Base-by-base conservation (phyloP, 2,329 filamentous ascomycete genomes). In the Talaromyces piceae region DNA sequence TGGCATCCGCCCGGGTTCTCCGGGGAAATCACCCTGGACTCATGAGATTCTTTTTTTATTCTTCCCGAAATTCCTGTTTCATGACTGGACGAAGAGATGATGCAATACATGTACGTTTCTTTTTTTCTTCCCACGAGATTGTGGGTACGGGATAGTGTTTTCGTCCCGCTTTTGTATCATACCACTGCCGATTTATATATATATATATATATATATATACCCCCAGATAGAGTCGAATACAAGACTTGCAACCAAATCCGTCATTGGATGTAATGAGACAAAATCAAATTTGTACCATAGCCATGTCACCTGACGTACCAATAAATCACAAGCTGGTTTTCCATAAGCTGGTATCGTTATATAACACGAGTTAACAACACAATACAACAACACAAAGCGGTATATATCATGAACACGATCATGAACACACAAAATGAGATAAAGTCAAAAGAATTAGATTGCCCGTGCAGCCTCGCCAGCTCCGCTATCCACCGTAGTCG, bases 1-100 rank as follows among this genome's bases (percentile, higher is more conserved):
- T 88, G 85, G 78, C 87, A 91, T 67, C 79, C 76, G n/a, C 73
- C 79, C 45, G 76, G 81, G 52, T 73, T 82, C 56, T 78, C 82
- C 59, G 75, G 77, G 54, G 86, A 90, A 70, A 70, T 94, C 67
- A 78, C 84, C 70, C 69, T 93, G 33, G 59, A 54, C 51, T 61
- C 51, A 69, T 11, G 20, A 47, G 20, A 31, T n/a, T n/a, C n/a
- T n/a, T n/a, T n/a, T n/a, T n/a, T n/a, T n/a, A n/a, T n/a, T n/a
- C n/a, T n/a, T n/a, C n/a, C n/a, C n/a, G n/a, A n/a, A n/a, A n/a
- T n/a, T n/a, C n/a, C n/a, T n/a, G n/a, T n/a, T n/a, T n/a, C n/a
- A n/a, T n/a, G n/a, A n/a, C n/a, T n/a, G n/a, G n/a, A 16, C 2
- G 48, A 30, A 41, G 26, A 31, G 27, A 51, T 43, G 39, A 43